Evolutionary conservation across 139 green algal species (phyloP), one percentile per base, ranked within the genome.

Genomic region (Closterium sp.): DNA sequence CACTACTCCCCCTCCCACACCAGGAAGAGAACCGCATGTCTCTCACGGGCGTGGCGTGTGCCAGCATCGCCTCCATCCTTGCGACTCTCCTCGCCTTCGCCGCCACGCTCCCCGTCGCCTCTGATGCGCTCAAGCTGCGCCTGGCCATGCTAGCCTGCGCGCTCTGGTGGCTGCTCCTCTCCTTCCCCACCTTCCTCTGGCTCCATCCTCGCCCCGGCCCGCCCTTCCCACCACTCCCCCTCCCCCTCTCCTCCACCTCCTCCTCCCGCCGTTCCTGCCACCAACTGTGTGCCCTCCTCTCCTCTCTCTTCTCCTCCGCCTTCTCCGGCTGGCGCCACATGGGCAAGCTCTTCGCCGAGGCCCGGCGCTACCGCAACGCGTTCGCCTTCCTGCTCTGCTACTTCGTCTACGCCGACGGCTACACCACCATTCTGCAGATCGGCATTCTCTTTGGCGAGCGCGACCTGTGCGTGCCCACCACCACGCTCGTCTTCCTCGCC

Each of bases 391-490:
- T 91, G 32, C 33, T 84, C 9, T 34, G 88, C 9, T 92, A 84
- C 43, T 92, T 92, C 84, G 25, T 89, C 2, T 92, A 90, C 76
- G 88, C 33, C 16, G 91, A 93, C 84, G 87, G 36, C 8, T 93
- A 85, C 76, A 89, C 32, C 33, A 93, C 91, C 1, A 91, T 93
- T 0, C 33, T 88, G 1, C 55, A 69, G 23, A 66, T 93, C 5
- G 91, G 66, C 2, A 34, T 93, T 28, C 34, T 91, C 28, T 93
- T 89, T 35, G 91, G 87, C 0, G 34, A 89, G 31, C 10, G 33
- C 1, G 87, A 93, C n/a, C 33, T 93, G 23, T 93, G 91, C 36
- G 87, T 91, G 86, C 28, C 16, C 25, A 23, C 87, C 28, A n/a
- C 85, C 3, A 33, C 36, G 28, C 87, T 93, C 9, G n/a, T 43